Base-by-base conservation (phyloP, 306 rosid species). In the Delonix regia region DNA sequence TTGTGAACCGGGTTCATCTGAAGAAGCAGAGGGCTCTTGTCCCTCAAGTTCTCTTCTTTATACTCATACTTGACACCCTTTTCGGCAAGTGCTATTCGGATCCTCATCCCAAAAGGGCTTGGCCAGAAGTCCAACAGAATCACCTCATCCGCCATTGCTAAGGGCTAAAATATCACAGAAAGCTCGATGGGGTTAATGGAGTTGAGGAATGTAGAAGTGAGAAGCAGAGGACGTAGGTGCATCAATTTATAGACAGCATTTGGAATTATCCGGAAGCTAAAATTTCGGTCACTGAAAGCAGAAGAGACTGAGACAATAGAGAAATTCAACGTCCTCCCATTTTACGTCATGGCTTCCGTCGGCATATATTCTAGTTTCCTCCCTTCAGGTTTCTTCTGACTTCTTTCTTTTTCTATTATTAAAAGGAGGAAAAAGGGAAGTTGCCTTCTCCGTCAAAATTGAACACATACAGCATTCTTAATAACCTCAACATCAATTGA, bases 1-100 rank as follows among this genome's bases (percentile, higher is more conserved):
- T 84, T 78, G 18, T 87, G 81, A 67, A 87, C 27, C 3, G 89
- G 89, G 69, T 86, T 86, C 83, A 69, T 72, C 45, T 76, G n/a
- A 16, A 86, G 83, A 0, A 83, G 67, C 4, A 61, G 59, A 22
- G 78, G 56, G 24, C 85, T 83, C 69, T 86, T 83, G 75, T 77
- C 80, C 12, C 5, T 5, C 73, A 80, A 10, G 15, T 83, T 81
- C 59, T 86, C 79, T 0, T 83, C 87, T 69, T 13, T 71, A 27
- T 62, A 36, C 75, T 74, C 78, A 19, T 83, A 76, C 25, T 79
- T 15, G 18, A 86, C 21, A 3, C 83, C 87, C 75, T 86, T 86
- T 25, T 60, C 85, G 3, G 81, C 79, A 39, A 86, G 73, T 0
- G 89, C 87, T 0, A 86, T 69, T 9, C 85, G 34, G 0, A 83